phyloP scores from a whole-genome alignment of 495 filamentous ascomycete species.

The Cairneyella variabilis region DNA sequence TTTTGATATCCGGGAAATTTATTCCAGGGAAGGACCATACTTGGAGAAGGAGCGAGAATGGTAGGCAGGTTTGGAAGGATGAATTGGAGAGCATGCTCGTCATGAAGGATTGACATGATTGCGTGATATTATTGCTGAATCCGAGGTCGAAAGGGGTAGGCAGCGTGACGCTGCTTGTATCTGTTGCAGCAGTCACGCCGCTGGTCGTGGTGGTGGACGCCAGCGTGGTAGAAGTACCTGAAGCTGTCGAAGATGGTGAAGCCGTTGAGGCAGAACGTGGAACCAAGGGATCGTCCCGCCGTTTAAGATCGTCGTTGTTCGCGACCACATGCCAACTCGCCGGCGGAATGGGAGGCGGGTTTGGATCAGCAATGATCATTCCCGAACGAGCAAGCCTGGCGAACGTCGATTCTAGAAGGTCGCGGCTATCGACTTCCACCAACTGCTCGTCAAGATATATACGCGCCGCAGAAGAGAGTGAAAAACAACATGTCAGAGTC shows the following conservation, averaged over 20 bases:
- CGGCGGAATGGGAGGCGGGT: constrained; percentile 8
- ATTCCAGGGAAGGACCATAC: constrained; percentile 37
- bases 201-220: neutral
- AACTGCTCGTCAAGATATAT: constrained; percentile 23
- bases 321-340: neutral
- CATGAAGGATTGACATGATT: constrained; percentile 65
- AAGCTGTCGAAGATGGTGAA: neutral
- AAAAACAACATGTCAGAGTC: constrained; percentile 16
- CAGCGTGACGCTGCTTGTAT: constrained; percentile 39
- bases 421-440: constrained; percentile 12
- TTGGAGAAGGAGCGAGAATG: constrained; percentile 69
- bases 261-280: neutral
- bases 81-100: constrained; percentile 56
- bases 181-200: constrained; percentile 18
- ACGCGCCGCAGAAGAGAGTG: constrained; percentile 12
- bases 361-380: constrained; percentile 23
- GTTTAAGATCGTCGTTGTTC: constrained; percentile 9
- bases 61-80: constrained; percentile 65
- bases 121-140: constrained; percentile 65
- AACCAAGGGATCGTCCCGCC: constrained; percentile 5
- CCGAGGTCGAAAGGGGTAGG: constrained; percentile 71
- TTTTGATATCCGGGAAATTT: no score
- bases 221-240: constrained; percentile 1
- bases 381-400: constrained; percentile 19
- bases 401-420: constrained; percentile 12